Evolutionary conservation across 306 rosid species (phyloP).

Genomic region (Gynostemma pentaphyllum): DNA sequence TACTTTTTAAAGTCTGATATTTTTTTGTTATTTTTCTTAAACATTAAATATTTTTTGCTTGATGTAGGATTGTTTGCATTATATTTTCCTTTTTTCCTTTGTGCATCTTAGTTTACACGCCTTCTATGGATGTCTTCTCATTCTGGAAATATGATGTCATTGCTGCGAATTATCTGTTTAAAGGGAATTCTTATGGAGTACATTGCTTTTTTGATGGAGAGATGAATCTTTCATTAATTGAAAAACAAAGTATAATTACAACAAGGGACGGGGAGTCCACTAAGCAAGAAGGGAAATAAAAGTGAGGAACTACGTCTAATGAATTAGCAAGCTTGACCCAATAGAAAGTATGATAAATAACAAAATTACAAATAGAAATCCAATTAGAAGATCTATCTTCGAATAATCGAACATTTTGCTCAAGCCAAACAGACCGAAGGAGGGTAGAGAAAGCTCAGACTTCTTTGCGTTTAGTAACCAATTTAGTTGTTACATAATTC

Average conservation of each 20-base stretch:
- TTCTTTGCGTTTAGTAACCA: neutral
- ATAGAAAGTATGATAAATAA: no score
- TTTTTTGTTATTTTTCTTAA: slow-evolving; percentile 13
- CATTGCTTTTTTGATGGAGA: neutral
- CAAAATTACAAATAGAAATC: no score
- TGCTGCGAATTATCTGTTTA: slow-evolving; percentile 1
- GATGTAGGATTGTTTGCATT: neutral
- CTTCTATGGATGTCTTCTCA: neutral
- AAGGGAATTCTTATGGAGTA: neutral
- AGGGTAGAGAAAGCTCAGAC: no score
- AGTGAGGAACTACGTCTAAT: no score
- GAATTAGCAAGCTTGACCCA: no score
- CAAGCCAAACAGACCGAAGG: no score
- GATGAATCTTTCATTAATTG: no score
- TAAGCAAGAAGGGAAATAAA: no score
- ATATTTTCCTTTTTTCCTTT: neutral
- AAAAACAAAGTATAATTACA: no score
- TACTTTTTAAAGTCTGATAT: neutral
- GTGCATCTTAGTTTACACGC: neutral
- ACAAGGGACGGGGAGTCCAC: no score
- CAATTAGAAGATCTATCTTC: no score
- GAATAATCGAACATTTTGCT: no score
- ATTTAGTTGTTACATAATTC: neutral
- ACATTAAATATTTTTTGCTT: neutral
- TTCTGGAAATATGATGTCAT: neutral